Evolutionary conservation across 495 filamentous ascomycete genomes (phyloP), one percentile per base, ranked within the genome.

Genomic region (Penicillium daleae): DNA sequence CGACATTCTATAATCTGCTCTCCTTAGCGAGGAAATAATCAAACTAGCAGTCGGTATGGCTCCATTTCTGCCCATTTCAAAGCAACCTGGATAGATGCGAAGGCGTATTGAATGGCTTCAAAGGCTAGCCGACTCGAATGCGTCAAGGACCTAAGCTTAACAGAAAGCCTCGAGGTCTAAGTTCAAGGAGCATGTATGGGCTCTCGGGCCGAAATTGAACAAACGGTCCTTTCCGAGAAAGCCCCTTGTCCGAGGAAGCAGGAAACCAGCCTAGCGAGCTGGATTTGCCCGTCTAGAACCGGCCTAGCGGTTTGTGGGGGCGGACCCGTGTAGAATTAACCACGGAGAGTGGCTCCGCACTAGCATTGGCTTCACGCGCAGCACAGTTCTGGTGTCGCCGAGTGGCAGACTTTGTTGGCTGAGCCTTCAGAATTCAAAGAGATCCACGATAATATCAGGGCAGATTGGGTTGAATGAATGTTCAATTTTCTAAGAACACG

Each of bases 341-440:
- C 61, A 70, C 69, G 69, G 69, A 71, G 64, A 6, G 48, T 40
- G 21, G 37, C 69, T 70, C 69, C 69, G 69, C 57, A 33, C 55
- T 59, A 44, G 44, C 55, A 46, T 57, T 54, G 48, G 59, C 37
- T 29, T 21, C 64, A 37, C 26, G 19, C 42, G 24, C 3, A 46
- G 21, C 19, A 27, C 29, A 22, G 5, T 29, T 29, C 42, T 29
- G 10, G 21, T 17, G n/a, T 22, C 17, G 21, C 5, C 12, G 10
- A n/a, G 21, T 40, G 33, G 6, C 10, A 27, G 26, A 27, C 12
- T 5, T 21, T 26, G 6, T 9, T 15, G 6, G 15, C 46, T 1
- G 4, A 24, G 9, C 13, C 15, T 17, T 50, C 0, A 31, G 17
- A 8, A 7, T 19, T 21, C 8, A 19, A 35, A 54, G 3, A 10